Base-by-base conservation (phyloP, 192 early-diverging fungal species). In the Phycomyces blakesleeanus region DNA sequence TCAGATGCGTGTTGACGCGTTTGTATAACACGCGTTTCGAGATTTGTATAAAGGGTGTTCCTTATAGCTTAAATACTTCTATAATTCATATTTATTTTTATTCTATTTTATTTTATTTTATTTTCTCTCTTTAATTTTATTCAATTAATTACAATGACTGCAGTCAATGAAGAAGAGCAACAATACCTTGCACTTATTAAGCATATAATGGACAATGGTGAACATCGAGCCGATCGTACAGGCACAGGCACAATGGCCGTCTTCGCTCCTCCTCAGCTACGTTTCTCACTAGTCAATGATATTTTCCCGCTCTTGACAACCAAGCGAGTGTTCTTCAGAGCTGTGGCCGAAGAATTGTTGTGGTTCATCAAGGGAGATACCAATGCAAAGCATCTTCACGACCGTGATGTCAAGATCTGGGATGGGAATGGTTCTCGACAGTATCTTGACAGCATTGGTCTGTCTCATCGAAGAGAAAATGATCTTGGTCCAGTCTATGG, bases 401-500 rank as follows among this genome's bases (percentile, higher is more conserved):
- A 84, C 37, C 93, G 85, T 81, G 81, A 79, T 52, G 72, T 93
- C 57, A 80, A 90, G 49, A 93, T 93, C 52, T 92, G 90, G 91
- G 92, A 92, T 41, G 89, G 89, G 15, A 99, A 99, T 77, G 94
- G 94, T 25, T 90, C 89, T 3, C 83, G 96, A 16, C 92, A 85
- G 66, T 93, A 87, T 57, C 76, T 99, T n/a, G 97, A 98, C 74
- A 78, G 79, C 54, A 72, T 89, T 12, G 95, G 95, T 0, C 73
- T 98, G 20, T 27, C 64, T 0, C 64, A 95, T 61, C 81, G 89
- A 25, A 79, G 85, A 38, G 89, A 88, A 40, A 95, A 96, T 15
- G 97, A 97, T 58, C 67, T 99, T 24, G 96, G 96, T 0, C 93
- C 93, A 1, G 91, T 99, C 20, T 99, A 99, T 64, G 97, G 97